A percentile compares a stretch with the other conserved stretches of the same genome.
phyloP scores from a whole-genome alignment of 1,284 basidiomycete genomes.

The Garcileccinum viscosum region DNA sequence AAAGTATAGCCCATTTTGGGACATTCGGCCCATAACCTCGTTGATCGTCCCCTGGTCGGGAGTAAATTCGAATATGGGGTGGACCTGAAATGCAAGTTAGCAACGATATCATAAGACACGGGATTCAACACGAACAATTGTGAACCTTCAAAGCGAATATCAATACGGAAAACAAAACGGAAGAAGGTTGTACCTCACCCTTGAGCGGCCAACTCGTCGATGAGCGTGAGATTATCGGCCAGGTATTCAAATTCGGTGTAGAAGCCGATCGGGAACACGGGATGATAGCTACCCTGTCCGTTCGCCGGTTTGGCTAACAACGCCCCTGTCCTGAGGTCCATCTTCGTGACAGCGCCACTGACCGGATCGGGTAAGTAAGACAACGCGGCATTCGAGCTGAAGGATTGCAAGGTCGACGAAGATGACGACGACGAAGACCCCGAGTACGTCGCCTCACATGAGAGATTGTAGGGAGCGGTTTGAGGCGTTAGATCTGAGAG shows the following conservation, averaged over 20 bases:
- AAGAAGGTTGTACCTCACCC: constrained; percentile 51
- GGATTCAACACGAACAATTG: constrained; percentile 30
- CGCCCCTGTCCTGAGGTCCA: constrained; percentile 73
- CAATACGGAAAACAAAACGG: not conserved
- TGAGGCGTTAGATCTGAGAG: constrained; percentile 31
- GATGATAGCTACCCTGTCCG: constrained; percentile 56
- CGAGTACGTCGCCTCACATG: constrained; percentile 34
- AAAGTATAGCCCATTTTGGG: constrained; percentile 71
- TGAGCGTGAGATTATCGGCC: constrained; percentile 56
- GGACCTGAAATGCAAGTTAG: constrained; percentile 49
- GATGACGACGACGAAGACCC: constrained; percentile 23
- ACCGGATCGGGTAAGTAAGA: constrained; percentile 64
- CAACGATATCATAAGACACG: not conserved
- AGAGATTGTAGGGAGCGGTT: constrained; percentile 33
- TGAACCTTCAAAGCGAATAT: constrained; percentile 34
- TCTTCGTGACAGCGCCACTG: constrained; percentile 63
- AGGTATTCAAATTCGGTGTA: constrained; percentile 75
- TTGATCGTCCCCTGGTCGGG: constrained; percentile 53
- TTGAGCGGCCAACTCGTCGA: constrained; percentile 63
- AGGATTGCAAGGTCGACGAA: constrained; percentile 45
- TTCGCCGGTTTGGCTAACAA: constrained; percentile 61
- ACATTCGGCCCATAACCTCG: constrained; percentile 68
- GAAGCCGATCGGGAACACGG: constrained; percentile 75
- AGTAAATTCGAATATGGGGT: constrained; percentile 69
- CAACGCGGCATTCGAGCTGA: constrained; percentile 52